These are phyloP conservation scores for Aspergillus uvarum DNA, from an alignment of 2,329 filamentous ascomycete genomes.

Conservation along the genomic window DNA sequence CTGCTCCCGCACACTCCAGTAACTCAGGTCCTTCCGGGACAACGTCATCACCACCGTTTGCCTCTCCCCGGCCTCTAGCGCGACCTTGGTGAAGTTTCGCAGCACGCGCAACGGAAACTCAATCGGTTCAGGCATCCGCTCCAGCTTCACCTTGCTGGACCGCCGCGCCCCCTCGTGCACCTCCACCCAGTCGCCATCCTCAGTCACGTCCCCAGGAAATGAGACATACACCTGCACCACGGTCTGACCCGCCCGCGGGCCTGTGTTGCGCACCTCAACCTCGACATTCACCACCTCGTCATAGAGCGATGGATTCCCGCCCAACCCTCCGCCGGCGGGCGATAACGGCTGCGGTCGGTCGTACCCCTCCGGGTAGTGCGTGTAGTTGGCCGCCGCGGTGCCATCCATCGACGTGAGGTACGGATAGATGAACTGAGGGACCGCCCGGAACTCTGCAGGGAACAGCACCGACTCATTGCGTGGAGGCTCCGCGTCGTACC, in stretches of 20 bases:
- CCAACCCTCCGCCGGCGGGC: slow-evolving; percentile 66
- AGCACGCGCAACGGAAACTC: slow-evolving; percentile 66
- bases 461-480: slow-evolving; percentile 59
- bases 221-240: slow-evolving; percentile 65
- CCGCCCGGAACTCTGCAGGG: slow-evolving; percentile 58
- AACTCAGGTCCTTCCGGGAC: slow-evolving; percentile 68
- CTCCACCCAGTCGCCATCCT: slow-evolving; percentile 20
- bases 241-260: slow-evolving; percentile 48
- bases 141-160: slow-evolving; percentile 11
- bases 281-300: slow-evolving; percentile 49
- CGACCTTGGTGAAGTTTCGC: slow-evolving; percentile 70
- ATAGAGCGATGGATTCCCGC: slow-evolving; percentile 50
- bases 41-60: slow-evolving; percentile 58
- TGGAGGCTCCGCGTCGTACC: slow-evolving; percentile 57
- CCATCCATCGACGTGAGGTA: slow-evolving; percentile 59
- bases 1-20: slow-evolving; percentile 67
- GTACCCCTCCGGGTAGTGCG: slow-evolving; percentile 58
- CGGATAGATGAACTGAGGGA: slow-evolving; percentile 72
- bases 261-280: slow-evolving; percentile 52
- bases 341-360: slow-evolving; percentile 52
- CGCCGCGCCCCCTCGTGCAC: slow-evolving; percentile 8
- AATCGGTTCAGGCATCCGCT: slow-evolving; percentile 39
- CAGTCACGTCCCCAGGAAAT: slow-evolving; percentile 51
- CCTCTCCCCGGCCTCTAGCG: slow-evolving; percentile 55
- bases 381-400: slow-evolving; percentile 44